Evolutionary conservation across 129 eudicot genomes (phyloP).

Genomic region (Chrysanthemum lavandulifolium): DNA sequence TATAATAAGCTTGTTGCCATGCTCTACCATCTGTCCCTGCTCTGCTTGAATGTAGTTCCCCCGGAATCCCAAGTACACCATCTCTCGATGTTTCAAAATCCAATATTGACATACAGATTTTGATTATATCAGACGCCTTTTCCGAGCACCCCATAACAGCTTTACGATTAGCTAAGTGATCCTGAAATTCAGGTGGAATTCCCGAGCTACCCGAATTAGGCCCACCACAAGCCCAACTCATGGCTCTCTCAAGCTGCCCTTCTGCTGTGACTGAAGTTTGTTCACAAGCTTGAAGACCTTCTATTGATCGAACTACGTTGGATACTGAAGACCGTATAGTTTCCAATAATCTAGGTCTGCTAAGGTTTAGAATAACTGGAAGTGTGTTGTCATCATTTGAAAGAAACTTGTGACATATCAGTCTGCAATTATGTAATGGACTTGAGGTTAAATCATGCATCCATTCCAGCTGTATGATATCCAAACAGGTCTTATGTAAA

Average conservation of each 20-base stretch:
- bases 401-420: conserved; percentile 67
- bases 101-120: conserved; percentile 73
- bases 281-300: conserved; percentile 83
- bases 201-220: conserved; percentile 75
- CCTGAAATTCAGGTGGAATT: conserved; percentile 88
- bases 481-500: conserved; percentile 61
- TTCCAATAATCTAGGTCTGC: conserved; percentile 80
- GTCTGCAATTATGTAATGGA: conserved; percentile 64
- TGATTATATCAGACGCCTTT: conserved; percentile 70
- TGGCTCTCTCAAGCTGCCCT: conserved; percentile 99
- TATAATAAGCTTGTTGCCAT: conserved; percentile 90
- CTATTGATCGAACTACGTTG: conserved; percentile 65
- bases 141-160: conserved; percentile 70
- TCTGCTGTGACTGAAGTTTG: conserved; percentile 78
- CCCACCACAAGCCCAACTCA: conserved; percentile 99
- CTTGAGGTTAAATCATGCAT: conserved; percentile 61
- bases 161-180: conserved; percentile 70
- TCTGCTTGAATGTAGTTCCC: conserved; percentile 42
- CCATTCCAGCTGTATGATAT: conserved; percentile 92
- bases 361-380: conserved; percentile 58
- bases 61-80: conserved; percentile 53
- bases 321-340: conserved; percentile 65
- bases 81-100: conserved; percentile 98
- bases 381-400: conserved; percentile 53
- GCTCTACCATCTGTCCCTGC: conserved; percentile 66